Base-by-base conservation (phyloP, 2,329 filamentous ascomycete genomes). In the Diaporthe destruens region DNA sequence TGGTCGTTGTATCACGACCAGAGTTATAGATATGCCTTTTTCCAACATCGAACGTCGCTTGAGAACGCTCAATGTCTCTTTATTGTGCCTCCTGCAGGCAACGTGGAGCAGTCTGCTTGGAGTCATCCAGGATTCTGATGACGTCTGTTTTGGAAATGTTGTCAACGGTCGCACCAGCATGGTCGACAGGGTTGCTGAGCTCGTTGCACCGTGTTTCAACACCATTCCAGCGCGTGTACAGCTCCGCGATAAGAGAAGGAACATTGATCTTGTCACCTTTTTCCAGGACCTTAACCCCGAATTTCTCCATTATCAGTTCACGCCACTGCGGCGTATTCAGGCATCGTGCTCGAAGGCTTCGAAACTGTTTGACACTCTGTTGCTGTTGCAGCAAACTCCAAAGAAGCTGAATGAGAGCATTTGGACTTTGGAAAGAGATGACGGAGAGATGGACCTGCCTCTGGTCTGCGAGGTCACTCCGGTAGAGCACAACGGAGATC, bases 131-230 rank as follows among this genome's bases (percentile, higher is more conserved):
- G 80, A 85, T 1, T 83, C 84, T 6, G 79, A 83, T 0, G 95
- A 98, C 77, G 77, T 98, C 6, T 96, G 94, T 80, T 98, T 98
- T 78, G 95, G 96, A 0, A 96, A 94, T 77, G 92, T 98, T 2
- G 88, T 96, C 71, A 95, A 90, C 78, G 95, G 95, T 1, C 90
- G 95, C 9, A 92, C 91, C 0, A 79, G 94, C 12, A 82, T 89
- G 0, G 80, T 95, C 3, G 87, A 92, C 7, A 88, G 87, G 0
- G 84, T 96, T 14, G 91, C 95, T 49, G 85, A 87, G 5, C 87
- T 98, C 7, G 89, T 97, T n/a, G 94, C 94, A 0, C 95, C 95
- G 0, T 97, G 94, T 80, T 98, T 98, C 85, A 98, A 98, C 79
- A 97, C 95, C 0, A 82, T 98, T 16, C 94, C 95, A 0, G 79